Conservation (phyloP, 352 stramenopile genomes). For the Phytophthora constricta region DNA sequence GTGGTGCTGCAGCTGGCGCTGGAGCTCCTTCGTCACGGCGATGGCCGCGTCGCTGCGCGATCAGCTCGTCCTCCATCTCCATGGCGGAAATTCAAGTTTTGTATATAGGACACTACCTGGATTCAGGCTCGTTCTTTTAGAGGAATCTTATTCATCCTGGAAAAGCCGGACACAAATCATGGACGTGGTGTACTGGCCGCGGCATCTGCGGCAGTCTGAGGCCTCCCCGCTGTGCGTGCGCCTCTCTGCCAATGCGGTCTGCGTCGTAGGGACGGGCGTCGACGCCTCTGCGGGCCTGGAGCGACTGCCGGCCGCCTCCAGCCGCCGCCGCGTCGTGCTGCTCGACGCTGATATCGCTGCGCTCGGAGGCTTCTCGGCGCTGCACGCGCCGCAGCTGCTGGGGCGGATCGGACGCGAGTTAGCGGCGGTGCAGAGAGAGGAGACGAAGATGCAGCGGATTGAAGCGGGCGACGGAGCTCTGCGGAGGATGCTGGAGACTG, state of each 20-base stretch:
- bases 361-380: constrained; percentile 24
- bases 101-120: background rate
- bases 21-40: constrained; percentile 77
- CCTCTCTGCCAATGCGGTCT: constrained; percentile 27
- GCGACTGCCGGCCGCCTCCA: constrained; percentile 5
- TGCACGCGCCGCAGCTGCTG: constrained; percentile 26
- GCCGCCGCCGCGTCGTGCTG: constrained; percentile 28
- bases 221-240: constrained; percentile 29
- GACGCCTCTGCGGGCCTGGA: constrained; percentile 14
- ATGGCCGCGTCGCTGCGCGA: constrained; percentile 80
- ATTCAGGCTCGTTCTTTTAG: background rate
- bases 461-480: too few relatives aligned
- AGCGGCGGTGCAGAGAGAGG: background rate
- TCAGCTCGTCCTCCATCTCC: constrained; percentile 77
- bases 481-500: constrained; percentile 8
- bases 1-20: constrained; percentile 63
- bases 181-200: constrained; percentile 60
- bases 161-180: background rate
- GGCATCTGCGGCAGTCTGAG: constrained; percentile 24
- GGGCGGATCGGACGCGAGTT: constrained; percentile 23
- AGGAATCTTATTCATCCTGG: background rate
- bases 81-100: constrained; percentile 11
- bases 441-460: background rate
- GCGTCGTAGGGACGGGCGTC: constrained; percentile 35
- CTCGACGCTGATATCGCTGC: constrained; percentile 35